These are phyloP conservation scores for Xylogone sp. DNA, from an alignment of 2,329 filamentous ascomycete genomes.

Conservation along the genomic window DNA sequence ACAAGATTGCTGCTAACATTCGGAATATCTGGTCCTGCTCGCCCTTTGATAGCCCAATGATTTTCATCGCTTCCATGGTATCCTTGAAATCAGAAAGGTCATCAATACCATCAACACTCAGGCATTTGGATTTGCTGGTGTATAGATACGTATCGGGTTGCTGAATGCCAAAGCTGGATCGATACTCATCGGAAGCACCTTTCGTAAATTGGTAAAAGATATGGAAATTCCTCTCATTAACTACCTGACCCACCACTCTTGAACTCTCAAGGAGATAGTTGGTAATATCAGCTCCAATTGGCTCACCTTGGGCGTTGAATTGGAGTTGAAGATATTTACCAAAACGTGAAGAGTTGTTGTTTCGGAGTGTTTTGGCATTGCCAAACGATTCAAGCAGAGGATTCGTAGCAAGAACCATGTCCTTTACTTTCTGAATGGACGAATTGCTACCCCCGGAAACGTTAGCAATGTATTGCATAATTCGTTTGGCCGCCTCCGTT, in stretches of 20 bases:
- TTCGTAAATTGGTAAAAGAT: constrained; percentile 99
- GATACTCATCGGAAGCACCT: constrained; percentile 81
- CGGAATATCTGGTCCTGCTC: constrained; percentile 98
- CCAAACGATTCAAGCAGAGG: constrained; percentile 95
- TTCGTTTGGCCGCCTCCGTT: constrained; percentile 95
- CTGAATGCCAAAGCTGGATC: constrained; percentile 85
- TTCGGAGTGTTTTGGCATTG: constrained; percentile 95
- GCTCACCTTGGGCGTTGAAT: constrained; percentile 88
- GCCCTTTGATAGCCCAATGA: constrained; percentile 81
- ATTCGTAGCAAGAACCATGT: constrained; percentile 99
- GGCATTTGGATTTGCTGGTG: constrained; percentile 90
- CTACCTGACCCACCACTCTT: constrained; percentile 90
- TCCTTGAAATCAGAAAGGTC: constrained; percentile 86
- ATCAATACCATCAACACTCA: constrained; percentile 91
- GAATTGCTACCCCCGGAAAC: constrained; percentile 72
- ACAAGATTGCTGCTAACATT: constrained; percentile 86
- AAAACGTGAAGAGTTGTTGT: constrained; percentile 98
- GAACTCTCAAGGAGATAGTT: constrained; percentile 97
- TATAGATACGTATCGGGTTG: constrained; percentile 91
- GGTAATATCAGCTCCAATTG: constrained; percentile 93
- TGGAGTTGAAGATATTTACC: constrained; percentile 98
- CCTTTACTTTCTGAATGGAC: constrained; percentile 94
- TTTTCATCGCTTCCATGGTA: constrained; percentile 88
- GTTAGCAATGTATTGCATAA: constrained; percentile 99
- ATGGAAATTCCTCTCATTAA: constrained; percentile 96